phyloP scores from a whole-genome alignment of 1,284 basidiomycete genomes.

The Pholiota adiposa region DNA sequence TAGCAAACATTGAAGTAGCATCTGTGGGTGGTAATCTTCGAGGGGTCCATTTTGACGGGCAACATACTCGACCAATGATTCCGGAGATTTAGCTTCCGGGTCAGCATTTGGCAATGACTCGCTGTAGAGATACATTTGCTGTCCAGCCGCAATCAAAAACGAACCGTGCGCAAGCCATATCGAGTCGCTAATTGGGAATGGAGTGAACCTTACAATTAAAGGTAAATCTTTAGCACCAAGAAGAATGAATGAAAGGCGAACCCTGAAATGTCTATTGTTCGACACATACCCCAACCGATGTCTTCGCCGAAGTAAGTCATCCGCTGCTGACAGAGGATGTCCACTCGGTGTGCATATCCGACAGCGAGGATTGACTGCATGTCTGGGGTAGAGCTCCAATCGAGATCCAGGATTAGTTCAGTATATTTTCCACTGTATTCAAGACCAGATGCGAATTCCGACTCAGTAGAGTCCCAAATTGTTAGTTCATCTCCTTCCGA shows the following conservation, averaged over 20 bases:
- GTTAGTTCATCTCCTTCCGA: slow-evolving; percentile 76
- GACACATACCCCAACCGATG: slow-evolving; percentile 80
- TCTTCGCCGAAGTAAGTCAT: slow-evolving; percentile 88
- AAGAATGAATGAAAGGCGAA: slow-evolving; percentile 34
- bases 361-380: slow-evolving; percentile 89
- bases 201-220: slow-evolving; percentile 58
- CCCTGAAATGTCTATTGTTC: slow-evolving; percentile 73
- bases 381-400: slow-evolving; percentile 92
- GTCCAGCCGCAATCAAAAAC: slow-evolving; percentile 75
- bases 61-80: slow-evolving; percentile 80
- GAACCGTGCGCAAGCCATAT: slow-evolving; percentile 87
- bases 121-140: slow-evolving; percentile 78
- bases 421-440: slow-evolving; percentile 68
- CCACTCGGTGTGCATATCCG: slow-evolving; percentile 77
- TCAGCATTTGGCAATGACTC: slow-evolving; percentile 34
- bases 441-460: slow-evolving; percentile 90
- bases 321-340: slow-evolving; percentile 86
- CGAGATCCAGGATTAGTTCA: slow-evolving; percentile 78
- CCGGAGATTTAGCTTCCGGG: slow-evolving; percentile 32
- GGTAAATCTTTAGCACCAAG: slow-evolving; percentile 1
- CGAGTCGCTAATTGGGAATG: slow-evolving; percentile 81
- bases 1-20: slow-evolving; percentile 87
- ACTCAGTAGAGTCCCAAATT: slow-evolving; percentile 93
- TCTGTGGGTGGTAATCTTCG: slow-evolving; percentile 89
- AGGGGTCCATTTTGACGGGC: slow-evolving; percentile 84